Evolutionary conservation across 257 asterid species (phyloP), one percentile per base, ranked within the genome.

Genomic region (Solanum sitiens): DNA sequence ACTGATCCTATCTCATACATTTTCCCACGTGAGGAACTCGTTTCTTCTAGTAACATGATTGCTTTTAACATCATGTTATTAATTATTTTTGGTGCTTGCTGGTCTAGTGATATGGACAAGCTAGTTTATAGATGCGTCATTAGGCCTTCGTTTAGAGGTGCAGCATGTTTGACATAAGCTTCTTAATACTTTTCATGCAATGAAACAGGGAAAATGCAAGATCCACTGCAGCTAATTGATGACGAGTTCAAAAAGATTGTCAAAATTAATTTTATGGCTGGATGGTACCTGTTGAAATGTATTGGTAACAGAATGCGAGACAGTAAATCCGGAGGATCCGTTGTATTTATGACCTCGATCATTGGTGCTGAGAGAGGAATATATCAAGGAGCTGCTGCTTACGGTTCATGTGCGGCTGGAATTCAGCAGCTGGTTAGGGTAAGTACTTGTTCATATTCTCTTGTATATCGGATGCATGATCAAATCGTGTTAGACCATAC

Each of bases 321-420:
- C 89, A 92, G 93, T 86, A 89, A 95, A 85, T 87, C 95, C 12
- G 99, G 99, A 25, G 99, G 99, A 77, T 97, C 99, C 44, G 92
- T 97, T 47, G 94, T 97, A 7, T 91, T 94, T 90, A 82, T 97
- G 93, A 93, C 98, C 56, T 87, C 99, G 3, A 91, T 95, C 67
- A 89, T 93, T 21, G 99, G 99, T 42, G 95, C 94, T 50, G 99
- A 97, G 89, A 94, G 99, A 92, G 99, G 99, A 68, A 67, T 97
- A 71, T 95, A 97, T 91, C 98, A 88, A 85, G 99, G 99, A 82
- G 96, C 99, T 75, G 98, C 99, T 88, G 98, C 98, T 76, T 97
- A 94, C 88, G 99, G 99, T 87, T 93, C 99, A 4, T 95, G 98
- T 93, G 89, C 95, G 87, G 99, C 98, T 87, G 98, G 98, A 88